Base-by-base conservation (phyloP, 2,329 filamentous ascomycete species). In the Diaporthe aspalathi region DNA sequence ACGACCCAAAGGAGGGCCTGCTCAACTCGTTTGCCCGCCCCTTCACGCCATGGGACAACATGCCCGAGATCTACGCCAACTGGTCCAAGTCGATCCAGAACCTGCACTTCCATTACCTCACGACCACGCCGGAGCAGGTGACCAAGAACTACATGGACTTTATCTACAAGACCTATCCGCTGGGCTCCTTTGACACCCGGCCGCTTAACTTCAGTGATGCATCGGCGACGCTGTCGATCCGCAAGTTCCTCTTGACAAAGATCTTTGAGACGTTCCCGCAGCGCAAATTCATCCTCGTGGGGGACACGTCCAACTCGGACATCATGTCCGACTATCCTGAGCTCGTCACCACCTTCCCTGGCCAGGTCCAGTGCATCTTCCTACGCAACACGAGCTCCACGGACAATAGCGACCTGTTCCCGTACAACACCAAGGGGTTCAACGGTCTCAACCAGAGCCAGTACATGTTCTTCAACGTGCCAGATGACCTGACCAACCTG, bases 181-280 rank as follows among this genome's bases (percentile, higher is more conserved):
- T 90, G 17, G 93, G 93, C 53, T 92, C 90, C 52, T 94, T 94
- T 78, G 93, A 95, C 76, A 94, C 92, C 1, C 88, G 92, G 0
- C 92, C 93, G 0, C 86, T 95, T 24, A 94, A 95, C 84, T 94
- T 95, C 82, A 91, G 88, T n/a, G 91, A 94, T 74, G 84, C 92
- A 16, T 84, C 82, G n/a, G 92, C 91, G 5, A 94, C 92, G 0
- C 85, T 94, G 47, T 87, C 87, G 7, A 93, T 94, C 77, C 91
- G 93, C 60, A 88, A 88, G 70, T 92, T 85, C 80, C 85, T 95
- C 1, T 87, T 95, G 20, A 85, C 90, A 73, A 93, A 91, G 79
- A 84, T 94, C 74, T 93, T 95, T 79, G 84, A 90, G 79, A 94
- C 92, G 0, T 95, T 91, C 78, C 93, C 93, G 0, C 76, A 91